Evolutionary conservation across 2,329 filamentous ascomycete genomes (phyloP).

Genomic region (Penicillium glabrum): DNA sequence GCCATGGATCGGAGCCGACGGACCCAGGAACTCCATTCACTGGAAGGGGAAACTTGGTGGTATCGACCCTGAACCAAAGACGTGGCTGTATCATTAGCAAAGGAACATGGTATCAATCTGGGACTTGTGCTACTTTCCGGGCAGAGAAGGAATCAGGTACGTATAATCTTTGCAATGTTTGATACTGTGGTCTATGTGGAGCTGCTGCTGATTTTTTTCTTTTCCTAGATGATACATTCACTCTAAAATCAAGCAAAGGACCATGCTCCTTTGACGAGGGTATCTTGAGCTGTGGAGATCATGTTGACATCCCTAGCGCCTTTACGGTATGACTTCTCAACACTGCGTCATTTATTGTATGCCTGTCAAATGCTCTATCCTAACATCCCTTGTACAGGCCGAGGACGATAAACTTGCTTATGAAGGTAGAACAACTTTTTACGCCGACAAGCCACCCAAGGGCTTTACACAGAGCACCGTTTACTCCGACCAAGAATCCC

Average conservation of each 20-base stretch:
- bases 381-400: conserved; percentile 17
- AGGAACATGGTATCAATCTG: conserved; percentile 67
- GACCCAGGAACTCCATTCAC: conserved; percentile 46
- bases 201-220: not conserved
- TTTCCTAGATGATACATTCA: conserved; percentile 44
- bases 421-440: conserved; percentile 37
- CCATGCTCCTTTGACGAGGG: conserved; percentile 56
- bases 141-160: conserved; percentile 29
- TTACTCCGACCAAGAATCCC: conserved; percentile 31
- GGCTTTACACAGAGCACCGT: conserved; percentile 35
- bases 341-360: not conserved
- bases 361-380: not conserved
- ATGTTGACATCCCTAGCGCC: conserved; percentile 26
- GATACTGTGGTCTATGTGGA: not conserved
- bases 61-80: conserved; percentile 37
- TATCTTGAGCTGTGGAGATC: conserved; percentile 54
- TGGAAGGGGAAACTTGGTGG: conserved; percentile 63
- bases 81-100: conserved; percentile 66
- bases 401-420: conserved; percentile 35
- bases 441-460: conserved; percentile 39
- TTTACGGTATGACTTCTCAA: conserved; percentile 30
- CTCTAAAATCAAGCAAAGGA: conserved; percentile 59
- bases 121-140: conserved; percentile 64
- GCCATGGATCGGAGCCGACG: conserved; percentile 30
- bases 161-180: conserved; percentile 2